Evolutionary conservation across 108 stramenopile species (phyloP).

Genomic region (Epithemia pelagica): DNA sequence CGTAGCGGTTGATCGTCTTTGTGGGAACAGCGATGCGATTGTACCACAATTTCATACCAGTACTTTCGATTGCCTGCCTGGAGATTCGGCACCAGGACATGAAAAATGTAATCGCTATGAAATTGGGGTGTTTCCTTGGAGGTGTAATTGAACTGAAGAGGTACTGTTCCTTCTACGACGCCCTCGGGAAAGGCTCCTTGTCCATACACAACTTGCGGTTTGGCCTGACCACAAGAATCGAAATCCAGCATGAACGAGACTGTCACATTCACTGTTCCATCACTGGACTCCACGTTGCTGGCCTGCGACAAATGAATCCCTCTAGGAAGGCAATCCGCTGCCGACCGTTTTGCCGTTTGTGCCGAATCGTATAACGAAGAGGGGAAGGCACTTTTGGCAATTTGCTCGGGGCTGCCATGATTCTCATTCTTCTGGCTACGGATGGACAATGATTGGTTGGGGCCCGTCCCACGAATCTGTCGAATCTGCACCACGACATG

Average conservation of each 20-base stretch:
- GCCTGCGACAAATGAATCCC: conserved; percentile 28
- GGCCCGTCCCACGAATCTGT: no score
- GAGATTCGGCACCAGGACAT: conserved; percentile 31
- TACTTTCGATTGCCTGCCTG: conserved; percentile 24
- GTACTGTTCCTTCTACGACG: conserved; percentile 3
- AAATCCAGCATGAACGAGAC: conserved; percentile 26
- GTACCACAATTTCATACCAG: conserved; percentile 34
- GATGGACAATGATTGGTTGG: no score
- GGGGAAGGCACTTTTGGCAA: background rate
- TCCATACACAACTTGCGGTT: conserved; percentile 22
- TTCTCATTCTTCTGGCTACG: no score
- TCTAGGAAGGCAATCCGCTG: conserved; percentile 14
- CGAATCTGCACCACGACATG: no score
- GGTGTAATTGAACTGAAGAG: conserved; percentile 18
- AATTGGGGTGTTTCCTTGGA: conserved; percentile 1
- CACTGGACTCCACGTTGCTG: conserved; percentile 20
- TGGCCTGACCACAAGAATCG: conserved; percentile 6
- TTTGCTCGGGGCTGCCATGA: no score
- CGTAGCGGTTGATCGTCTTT: background rate
- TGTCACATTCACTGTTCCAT: conserved; percentile 23
- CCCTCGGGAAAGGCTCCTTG: conserved; percentile 15
- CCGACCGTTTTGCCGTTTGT: background rate
- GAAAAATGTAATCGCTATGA: conserved; percentile 37
- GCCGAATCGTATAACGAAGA: background rate
- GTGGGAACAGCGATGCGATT: background rate